Conservation (phyloP, 2,329 filamentous ascomycete genomes). For the Colletotrichum camelliae region DNA sequence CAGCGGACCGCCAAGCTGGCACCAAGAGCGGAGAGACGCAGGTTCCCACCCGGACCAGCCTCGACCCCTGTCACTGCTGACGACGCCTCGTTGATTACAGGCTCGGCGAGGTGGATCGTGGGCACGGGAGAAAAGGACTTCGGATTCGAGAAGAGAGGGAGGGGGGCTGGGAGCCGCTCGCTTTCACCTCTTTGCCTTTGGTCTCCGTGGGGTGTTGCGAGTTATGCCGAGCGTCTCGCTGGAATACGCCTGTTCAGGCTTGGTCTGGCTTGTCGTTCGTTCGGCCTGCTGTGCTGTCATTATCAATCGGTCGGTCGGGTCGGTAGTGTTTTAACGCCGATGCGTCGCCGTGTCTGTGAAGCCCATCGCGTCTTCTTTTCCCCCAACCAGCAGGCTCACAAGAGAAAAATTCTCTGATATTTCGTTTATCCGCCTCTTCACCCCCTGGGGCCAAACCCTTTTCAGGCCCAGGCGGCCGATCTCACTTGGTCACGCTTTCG, state of each 20-base stretch:
- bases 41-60: conserved; percentile 4
- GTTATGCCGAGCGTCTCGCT: neutral
- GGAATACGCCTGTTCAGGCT: neutral
- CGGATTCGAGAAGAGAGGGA: conserved; percentile 7
- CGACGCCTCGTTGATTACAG: conserved; percentile 22
- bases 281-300: neutral
- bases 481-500: neutral
- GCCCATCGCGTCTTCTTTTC: neutral
- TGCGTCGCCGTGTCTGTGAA: neutral
- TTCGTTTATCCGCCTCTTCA: neutral
- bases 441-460: neutral
- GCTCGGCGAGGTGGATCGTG: conserved; percentile 19
- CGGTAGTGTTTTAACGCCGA: neutral
- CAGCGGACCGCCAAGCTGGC: conserved; percentile 16
- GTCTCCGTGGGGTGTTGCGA: neutral
- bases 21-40: conserved; percentile 15
- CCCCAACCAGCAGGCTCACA: neutral
- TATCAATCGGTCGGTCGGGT: neutral
- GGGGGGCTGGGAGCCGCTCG: neutral
- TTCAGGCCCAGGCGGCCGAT: neutral
- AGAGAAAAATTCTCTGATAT: neutral
- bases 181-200: neutral
- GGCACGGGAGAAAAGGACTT: neutral
- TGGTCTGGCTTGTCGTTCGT: neutral
- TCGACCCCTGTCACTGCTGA: conserved; percentile 14